A percentile compares a stretch with the other conserved stretches of the same genome.
Conservation (phyloP, 108 stramenopile genomes). For the Conticribra weissflogii region DNA sequence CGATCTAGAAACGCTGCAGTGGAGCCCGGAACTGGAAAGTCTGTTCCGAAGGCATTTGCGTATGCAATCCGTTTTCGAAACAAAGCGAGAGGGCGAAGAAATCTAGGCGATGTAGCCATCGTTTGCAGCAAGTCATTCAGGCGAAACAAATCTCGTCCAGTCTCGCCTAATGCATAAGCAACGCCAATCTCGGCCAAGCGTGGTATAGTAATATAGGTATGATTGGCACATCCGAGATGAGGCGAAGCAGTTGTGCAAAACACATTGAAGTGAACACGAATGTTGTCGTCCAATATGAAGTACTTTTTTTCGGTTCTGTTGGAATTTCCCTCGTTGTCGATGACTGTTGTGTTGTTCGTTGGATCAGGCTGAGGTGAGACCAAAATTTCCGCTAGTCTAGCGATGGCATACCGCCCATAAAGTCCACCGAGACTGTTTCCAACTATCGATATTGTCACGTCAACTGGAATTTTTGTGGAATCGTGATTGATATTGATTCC, state of each 20-base stretch:
- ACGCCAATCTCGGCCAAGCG: constrained; percentile 56
- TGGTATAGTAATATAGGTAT: constrained; percentile 75
- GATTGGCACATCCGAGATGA: constrained; percentile 70
- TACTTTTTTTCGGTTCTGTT: neutral
- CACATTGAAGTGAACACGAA: constrained; percentile 50
- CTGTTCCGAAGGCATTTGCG: constrained; percentile 77
- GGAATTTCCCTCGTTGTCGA: neutral
- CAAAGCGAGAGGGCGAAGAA: constrained; percentile 58
- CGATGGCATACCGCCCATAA: constrained; percentile 73
- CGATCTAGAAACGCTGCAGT: constrained; percentile 79
- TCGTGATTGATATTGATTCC: neutral
- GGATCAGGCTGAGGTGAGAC: neutral
- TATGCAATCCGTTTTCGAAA: constrained; percentile 84
- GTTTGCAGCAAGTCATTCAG: constrained; percentile 51
- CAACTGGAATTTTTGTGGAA: neutral
- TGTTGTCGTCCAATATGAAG: constrained; percentile 21
- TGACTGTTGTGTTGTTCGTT: neutral
- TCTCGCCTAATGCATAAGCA: constrained; percentile 53
- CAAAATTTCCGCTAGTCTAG: constrained; percentile 43
- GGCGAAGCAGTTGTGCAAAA: constrained; percentile 84
- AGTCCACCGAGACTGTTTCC: constrained; percentile 85
- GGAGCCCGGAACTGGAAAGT: constrained; percentile 80
- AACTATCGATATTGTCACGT: constrained; percentile 61
- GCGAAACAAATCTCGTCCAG: constrained; percentile 63
- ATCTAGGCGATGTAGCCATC: constrained; percentile 50